Conservation (phyloP, 768 basidiomycete genomes). For the Lepiota venenata region DNA sequence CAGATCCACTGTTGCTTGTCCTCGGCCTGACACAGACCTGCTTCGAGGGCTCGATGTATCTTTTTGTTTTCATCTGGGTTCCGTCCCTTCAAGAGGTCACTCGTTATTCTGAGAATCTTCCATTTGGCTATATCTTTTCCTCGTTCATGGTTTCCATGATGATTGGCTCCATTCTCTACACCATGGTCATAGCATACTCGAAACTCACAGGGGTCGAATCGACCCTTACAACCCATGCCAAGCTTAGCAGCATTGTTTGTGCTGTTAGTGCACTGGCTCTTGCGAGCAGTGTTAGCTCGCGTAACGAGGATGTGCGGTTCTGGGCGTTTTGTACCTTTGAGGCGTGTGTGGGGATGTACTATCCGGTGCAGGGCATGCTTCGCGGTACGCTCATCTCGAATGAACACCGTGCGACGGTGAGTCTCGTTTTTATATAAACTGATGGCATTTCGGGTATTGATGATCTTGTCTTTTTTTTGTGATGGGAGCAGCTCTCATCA, state of each 20-base stretch:
- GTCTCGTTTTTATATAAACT: constrained; percentile 16
- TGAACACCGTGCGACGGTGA: constrained; percentile 71
- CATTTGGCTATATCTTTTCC: constrained; percentile 78
- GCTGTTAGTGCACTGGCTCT: constrained; percentile 56
- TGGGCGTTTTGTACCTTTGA: constrained; percentile 77
- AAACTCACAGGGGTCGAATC: constrained; percentile 25
- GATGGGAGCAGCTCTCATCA: constrained; percentile 48
- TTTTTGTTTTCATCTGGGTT: constrained; percentile 84
- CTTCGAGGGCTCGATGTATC: constrained; percentile 84
- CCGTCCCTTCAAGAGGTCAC: constrained; percentile 67
- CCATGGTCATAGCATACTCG: constrained; percentile 32
- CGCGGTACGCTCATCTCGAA: constrained; percentile 63
- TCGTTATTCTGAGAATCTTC: constrained; percentile 38
- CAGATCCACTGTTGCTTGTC: constrained; percentile 60
- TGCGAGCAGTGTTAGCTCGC: constrained; percentile 41
- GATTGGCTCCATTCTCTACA: constrained; percentile 73
- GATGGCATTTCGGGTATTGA: background rate
- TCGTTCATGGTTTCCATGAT: constrained; percentile 83
- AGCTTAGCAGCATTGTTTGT: constrained; percentile 62
- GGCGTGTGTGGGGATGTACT: constrained; percentile 77
- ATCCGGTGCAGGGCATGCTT: constrained; percentile 75
- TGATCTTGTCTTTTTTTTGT: background rate
- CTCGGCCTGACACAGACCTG: constrained; percentile 75
- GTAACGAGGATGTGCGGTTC: constrained; percentile 50
- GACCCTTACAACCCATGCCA: constrained; percentile 58